A percentile compares a stretch with the other conserved stretches of the same genome.
phyloP scores from a whole-genome alignment of 805 yeast genomes.

The Deakozyma indianensis region DNA sequence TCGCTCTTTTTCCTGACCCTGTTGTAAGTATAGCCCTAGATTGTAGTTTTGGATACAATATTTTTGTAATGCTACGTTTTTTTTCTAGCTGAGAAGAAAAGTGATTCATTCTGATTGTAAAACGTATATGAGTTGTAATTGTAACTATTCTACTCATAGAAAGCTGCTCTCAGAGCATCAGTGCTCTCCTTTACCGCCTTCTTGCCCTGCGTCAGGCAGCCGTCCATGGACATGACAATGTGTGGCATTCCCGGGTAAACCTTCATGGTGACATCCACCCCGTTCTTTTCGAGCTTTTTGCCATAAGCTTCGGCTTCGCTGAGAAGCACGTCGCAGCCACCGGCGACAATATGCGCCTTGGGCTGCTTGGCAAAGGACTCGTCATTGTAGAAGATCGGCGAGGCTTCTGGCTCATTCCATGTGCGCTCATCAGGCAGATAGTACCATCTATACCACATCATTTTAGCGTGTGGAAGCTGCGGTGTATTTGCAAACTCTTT shows the following conservation, averaged over 20 bases:
- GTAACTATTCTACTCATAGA: conserved; percentile 5
- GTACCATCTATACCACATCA: conserved; percentile 30
- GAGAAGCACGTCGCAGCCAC: conserved; percentile 31
- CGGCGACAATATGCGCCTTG: conserved; percentile 29
- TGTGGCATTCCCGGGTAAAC: conserved; percentile 33
- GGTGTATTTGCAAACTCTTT: conserved; percentile 16
- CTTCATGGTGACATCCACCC: conserved; percentile 11
- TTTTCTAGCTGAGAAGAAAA: too few relatives aligned
- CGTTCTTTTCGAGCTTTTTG: conserved; percentile 25
- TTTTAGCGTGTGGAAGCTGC: conserved; percentile 31
- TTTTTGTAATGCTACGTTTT: background rate
- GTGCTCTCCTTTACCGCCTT: conserved; percentile 21
- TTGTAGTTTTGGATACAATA: background rate
- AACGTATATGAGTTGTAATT: background rate
- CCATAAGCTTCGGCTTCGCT: conserved; percentile 32
- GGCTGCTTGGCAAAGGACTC: conserved; percentile 27
- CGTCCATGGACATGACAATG: conserved; percentile 36
- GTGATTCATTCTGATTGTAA: background rate
- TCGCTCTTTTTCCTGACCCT: background rate
- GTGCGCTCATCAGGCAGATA: conserved; percentile 25
- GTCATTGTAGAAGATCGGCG: conserved; percentile 28
- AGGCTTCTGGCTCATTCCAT: conserved; percentile 22
- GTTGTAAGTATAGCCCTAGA: background rate
- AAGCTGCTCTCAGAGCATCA: conserved; percentile 20
- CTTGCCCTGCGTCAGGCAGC: conserved; percentile 15